Evolutionary conservation across 257 asterid genomes (phyloP).

Genomic region (Solanum peruvianum): DNA sequence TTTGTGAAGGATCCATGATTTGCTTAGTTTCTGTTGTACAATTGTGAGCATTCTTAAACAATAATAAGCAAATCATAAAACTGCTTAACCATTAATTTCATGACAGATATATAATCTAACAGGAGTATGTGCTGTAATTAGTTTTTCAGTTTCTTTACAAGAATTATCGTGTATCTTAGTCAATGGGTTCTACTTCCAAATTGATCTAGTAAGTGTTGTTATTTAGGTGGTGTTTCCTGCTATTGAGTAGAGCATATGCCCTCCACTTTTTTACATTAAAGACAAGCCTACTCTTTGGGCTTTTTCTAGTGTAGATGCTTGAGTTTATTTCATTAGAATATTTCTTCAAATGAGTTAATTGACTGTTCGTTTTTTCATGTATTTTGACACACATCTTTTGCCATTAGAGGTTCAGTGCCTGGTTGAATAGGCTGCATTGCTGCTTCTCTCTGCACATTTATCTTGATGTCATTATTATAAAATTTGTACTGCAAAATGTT

Average conservation of each 20-base stretch:
- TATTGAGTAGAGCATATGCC: background rate
- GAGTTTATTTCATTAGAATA: background rate
- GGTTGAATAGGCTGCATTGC: background rate
- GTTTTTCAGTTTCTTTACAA: background rate
- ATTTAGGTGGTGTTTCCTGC: background rate
- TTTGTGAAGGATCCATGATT: conserved; percentile 12
- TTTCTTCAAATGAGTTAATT: background rate
- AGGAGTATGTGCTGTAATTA: background rate
- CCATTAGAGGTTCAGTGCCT: background rate
- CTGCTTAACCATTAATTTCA: background rate
- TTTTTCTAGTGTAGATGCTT: background rate
- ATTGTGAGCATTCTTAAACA: background rate
- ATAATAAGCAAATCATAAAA: background rate
- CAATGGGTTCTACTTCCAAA: background rate
- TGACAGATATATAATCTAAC: background rate
- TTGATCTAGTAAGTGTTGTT: background rate
- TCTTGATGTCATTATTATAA: background rate
- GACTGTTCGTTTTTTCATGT: background rate
- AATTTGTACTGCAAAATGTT: background rate
- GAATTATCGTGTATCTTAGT: background rate
- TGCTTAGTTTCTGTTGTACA: background rate
- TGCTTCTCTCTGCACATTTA: background rate
- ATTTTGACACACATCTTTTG: background rate
- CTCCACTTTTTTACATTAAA: background rate
- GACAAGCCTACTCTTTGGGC: background rate